A percentile compares a stretch with the other conserved stretches of the same genome.
phyloP scores from a whole-genome alignment of 139 green algal genomes.

The Coccomyxa sp. region DNA sequence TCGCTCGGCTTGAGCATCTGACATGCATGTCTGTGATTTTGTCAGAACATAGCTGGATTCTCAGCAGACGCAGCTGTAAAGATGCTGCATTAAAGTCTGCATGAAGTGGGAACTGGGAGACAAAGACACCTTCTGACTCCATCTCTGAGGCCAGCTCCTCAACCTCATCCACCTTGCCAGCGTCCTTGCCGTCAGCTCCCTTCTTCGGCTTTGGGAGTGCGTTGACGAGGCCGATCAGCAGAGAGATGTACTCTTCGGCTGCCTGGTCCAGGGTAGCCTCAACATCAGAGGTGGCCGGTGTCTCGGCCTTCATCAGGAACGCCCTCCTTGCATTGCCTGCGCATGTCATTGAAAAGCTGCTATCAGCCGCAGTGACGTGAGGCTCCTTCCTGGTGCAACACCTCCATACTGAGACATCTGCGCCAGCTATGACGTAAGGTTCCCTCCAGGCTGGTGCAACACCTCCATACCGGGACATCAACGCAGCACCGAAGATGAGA shows the following conservation, averaged over 20 bases:
- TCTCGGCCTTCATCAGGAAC: neutral
- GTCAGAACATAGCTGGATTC: too few relatives aligned
- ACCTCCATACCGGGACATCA: too few relatives aligned
- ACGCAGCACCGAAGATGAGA: too few relatives aligned
- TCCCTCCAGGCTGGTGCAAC: too few relatives aligned
- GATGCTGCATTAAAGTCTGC: neutral
- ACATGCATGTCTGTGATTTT: too few relatives aligned
- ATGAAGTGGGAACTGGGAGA: neutral
- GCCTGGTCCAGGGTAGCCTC: neutral
- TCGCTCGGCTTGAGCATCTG: too few relatives aligned
- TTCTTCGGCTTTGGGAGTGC: neutral
- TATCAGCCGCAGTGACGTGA: too few relatives aligned
- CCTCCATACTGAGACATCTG: too few relatives aligned
- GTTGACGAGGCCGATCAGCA: constrained; percentile 3
- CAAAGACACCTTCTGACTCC: neutral
- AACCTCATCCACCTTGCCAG: too few relatives aligned
- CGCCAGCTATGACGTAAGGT: too few relatives aligned
- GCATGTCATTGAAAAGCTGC: neutral
- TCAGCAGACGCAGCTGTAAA: neutral
- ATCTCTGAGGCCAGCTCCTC: too few relatives aligned
- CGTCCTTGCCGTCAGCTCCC: neutral
- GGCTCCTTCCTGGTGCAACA: too few relatives aligned
- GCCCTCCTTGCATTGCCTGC: neutral
- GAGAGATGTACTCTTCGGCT: neutral
- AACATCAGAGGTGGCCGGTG: neutral